A percentile compares a stretch with the other conserved stretches of the same genome.
Evolutionary conservation across 208 protist species (phyloP).

Genomic region (Phytomonas serpens): DNA sequence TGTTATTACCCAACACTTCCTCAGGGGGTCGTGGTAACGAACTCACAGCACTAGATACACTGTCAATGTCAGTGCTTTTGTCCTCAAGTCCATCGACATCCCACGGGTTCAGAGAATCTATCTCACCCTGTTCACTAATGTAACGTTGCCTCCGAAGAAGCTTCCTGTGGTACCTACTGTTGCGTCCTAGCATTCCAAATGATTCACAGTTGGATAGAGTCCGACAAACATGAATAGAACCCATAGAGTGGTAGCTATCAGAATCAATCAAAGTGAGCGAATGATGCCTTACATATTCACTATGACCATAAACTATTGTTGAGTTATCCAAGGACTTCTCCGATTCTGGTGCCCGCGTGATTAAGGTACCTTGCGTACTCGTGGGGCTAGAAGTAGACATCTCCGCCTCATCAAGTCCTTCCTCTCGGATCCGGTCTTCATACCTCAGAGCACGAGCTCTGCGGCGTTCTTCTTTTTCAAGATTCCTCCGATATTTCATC

Average conservation of each 20-base stretch:
- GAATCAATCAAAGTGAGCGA: not conserved
- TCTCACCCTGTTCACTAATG: not conserved
- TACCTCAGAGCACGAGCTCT: not conserved
- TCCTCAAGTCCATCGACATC: not conserved
- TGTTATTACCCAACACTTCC: not conserved
- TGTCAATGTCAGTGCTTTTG: not conserved
- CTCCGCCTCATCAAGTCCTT: not conserved
- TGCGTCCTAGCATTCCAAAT: not conserved
- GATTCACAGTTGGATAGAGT: not conserved
- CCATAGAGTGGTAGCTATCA: not conserved
- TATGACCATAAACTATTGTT: not conserved
- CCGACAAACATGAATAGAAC: not conserved
- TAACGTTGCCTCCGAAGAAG: not conserved
- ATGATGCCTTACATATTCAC: not conserved
- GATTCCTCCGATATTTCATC: not conserved
- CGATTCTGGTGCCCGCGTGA: not conserved
- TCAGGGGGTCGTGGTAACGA: not conserved
- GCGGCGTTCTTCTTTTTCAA: conserved; percentile 10
- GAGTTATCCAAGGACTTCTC: not conserved
- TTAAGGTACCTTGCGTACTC: not conserved
- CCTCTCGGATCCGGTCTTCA: not conserved
- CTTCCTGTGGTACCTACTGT: not conserved
- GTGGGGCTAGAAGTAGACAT: not conserved
- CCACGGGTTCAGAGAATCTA: not conserved
- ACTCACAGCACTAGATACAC: not conserved